phyloP scores from a whole-genome alignment of 2,329 filamentous ascomycete species.

The Macrophomina tecta region DNA sequence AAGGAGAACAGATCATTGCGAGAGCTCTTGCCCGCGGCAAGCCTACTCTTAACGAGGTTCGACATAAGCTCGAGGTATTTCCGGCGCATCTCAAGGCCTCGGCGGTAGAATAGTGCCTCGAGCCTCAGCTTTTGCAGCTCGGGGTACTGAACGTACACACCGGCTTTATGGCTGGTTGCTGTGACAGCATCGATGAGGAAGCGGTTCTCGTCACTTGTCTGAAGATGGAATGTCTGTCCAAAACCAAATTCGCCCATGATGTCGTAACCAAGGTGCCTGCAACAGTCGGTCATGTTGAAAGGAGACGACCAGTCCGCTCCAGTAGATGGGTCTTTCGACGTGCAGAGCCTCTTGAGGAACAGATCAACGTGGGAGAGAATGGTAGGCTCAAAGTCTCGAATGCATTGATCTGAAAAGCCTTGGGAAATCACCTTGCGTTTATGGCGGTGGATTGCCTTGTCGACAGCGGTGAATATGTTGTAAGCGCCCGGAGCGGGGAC shows the following conservation, averaged over 20 bases:
- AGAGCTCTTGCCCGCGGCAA: background rate
- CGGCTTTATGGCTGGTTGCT: constrained; percentile 31
- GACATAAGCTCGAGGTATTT: background rate
- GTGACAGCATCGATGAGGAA: constrained; percentile 50
- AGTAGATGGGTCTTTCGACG: constrained; percentile 24
- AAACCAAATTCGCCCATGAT: constrained; percentile 58
- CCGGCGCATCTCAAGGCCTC: background rate
- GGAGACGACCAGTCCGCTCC: background rate
- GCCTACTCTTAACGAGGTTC: background rate
- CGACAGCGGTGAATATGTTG: constrained; percentile 50
- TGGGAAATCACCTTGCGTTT: constrained; percentile 54
- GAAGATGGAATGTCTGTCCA: constrained; percentile 52
- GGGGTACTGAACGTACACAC: background rate
- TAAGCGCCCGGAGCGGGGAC: background rate
- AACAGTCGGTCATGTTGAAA: background rate
- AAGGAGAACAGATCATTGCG: background rate
- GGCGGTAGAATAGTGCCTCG: background rate
- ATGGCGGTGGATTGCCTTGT: constrained; percentile 52
- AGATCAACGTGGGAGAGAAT: constrained; percentile 45
- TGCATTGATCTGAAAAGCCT: constrained; percentile 53
- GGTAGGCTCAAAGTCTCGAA: constrained; percentile 53
- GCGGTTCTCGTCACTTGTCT: constrained; percentile 49
- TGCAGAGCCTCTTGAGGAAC: constrained; percentile 46
- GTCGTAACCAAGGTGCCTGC: constrained; percentile 51
- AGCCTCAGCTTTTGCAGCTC: background rate